Conservation (phyloP, 2,329 filamentous ascomycete genomes). For the Colletotrichum falcatum region DNA sequence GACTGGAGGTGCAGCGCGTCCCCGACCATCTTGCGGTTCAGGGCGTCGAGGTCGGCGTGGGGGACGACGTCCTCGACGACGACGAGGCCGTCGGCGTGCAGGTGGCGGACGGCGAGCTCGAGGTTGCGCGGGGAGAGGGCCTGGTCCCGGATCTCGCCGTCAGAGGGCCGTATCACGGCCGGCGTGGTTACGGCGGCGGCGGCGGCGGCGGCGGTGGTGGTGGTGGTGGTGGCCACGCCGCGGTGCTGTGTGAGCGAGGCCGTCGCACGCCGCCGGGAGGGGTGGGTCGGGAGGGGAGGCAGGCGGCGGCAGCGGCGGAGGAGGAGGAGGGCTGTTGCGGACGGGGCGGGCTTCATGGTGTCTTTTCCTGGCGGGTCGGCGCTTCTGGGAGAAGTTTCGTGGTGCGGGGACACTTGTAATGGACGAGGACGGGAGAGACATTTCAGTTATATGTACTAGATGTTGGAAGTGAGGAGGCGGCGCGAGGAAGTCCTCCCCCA, state of each 20-base stretch:
- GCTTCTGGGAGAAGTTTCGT: not conserved
- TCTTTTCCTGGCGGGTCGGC: not conserved
- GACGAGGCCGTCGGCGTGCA: slow-evolving; percentile 67
- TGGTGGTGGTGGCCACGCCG: not conserved
- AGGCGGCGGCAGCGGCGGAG: not conserved
- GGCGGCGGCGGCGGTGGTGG: too few relatives aligned
- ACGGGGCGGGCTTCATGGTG: not conserved
- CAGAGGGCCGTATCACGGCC: slow-evolving; percentile 51
- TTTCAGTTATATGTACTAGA: not conserved
- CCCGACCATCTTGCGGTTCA: slow-evolving; percentile 70
- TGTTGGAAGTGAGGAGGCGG: slow-evolving; percentile 1
- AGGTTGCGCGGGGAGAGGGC: slow-evolving; percentile 61
- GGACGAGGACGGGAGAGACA: accelerated
- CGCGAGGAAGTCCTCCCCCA: slow-evolving; percentile 21
- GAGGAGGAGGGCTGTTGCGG: not conserved
- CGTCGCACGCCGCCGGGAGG: not conserved
- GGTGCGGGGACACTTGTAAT: not conserved
- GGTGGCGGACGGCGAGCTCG: slow-evolving; percentile 63
- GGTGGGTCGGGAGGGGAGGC: not conserved
- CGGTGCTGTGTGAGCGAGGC: slow-evolving; percentile 27
- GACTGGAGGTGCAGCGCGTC: slow-evolving; percentile 66
- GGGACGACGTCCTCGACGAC: slow-evolving; percentile 66
- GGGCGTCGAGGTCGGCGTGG: slow-evolving; percentile 61
- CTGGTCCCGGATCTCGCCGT: slow-evolving; percentile 5
- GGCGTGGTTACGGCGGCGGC: too few relatives aligned